Conservation (phyloP, 1,284 basidiomycete species). For the Ustilago curta region DNA sequence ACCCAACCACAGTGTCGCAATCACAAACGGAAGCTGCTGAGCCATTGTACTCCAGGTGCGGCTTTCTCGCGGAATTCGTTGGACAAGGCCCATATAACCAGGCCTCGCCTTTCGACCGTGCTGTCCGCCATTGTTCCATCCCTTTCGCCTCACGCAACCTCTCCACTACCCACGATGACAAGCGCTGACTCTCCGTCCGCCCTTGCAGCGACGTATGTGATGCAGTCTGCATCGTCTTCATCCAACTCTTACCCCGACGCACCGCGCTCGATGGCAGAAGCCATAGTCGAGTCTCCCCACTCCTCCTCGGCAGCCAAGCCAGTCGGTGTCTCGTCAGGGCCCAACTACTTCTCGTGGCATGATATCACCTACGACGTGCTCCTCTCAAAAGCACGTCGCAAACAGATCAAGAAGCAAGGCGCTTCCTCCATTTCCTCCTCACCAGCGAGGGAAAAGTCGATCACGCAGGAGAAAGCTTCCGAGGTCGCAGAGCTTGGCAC, state of each 20-base stretch:
- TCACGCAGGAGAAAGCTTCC: constrained; percentile 2
- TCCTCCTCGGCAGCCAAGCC: neutral
- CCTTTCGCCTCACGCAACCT: neutral
- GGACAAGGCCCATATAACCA: too few species aligned
- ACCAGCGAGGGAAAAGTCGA: constrained; percentile 2
- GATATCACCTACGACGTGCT: constrained; percentile 59
- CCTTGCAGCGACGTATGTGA: constrained; percentile 10
- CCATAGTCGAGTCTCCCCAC: neutral
- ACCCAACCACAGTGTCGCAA: too few species aligned
- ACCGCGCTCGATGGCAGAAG: neutral
- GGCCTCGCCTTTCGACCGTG: too few species aligned
- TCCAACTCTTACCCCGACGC: constrained; percentile 16
- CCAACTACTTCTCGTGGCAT: constrained; percentile 40
- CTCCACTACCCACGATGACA: neutral
- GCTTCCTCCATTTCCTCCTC: neutral
- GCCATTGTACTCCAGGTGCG: too few species aligned
- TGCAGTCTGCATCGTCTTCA: constrained; percentile 33
- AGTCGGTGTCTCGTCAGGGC: neutral
- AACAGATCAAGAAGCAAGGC: constrained; percentile 33
- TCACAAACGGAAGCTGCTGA: too few species aligned
- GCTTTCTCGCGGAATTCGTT: too few species aligned
- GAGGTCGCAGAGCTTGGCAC: constrained; percentile 27
- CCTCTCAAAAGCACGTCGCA: constrained; percentile 48
- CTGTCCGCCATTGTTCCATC: neutral
- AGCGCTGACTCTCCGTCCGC: constrained; percentile 12